These are phyloP conservation scores for Fusarium succisae DNA, from an alignment of 2,329 filamentous ascomycete genomes.

Conservation along the genomic window DNA sequence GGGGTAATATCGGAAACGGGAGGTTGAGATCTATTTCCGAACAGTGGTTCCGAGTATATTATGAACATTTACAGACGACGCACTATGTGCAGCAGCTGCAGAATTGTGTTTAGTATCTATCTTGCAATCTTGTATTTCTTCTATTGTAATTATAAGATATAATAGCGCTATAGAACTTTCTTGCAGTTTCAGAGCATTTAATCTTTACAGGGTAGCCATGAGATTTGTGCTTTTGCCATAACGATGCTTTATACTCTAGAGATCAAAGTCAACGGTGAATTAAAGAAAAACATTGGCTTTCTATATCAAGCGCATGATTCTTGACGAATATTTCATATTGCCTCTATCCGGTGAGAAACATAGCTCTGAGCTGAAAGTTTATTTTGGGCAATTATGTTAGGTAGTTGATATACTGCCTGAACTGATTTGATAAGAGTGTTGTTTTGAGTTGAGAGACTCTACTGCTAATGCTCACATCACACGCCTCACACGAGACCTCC, in stretches of 20 bases:
- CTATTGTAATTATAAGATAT: accelerated
- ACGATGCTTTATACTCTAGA: not conserved
- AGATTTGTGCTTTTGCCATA: accelerated
- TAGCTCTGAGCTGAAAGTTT: accelerated
- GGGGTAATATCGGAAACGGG: not conserved
- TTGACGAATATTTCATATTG: accelerated
- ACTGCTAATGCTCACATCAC: too few species aligned
- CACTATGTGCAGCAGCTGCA: too few species aligned
- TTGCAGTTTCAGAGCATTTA: accelerated
- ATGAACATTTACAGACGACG: too few species aligned
- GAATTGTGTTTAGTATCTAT: accelerated
- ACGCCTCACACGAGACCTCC: too few species aligned
- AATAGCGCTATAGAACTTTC: accelerated
- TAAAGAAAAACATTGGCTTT: accelerated
- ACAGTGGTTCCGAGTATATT: not conserved
- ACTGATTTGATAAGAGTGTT: too few species aligned
- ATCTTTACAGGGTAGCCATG: accelerated
- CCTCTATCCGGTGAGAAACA: accelerated
- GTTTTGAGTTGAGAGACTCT: too few species aligned
- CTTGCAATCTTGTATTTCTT: accelerated
- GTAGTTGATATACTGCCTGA: too few species aligned
- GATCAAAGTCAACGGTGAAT: accelerated
- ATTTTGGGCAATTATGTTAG: too few species aligned
- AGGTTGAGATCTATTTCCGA: not conserved
- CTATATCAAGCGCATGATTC: accelerated